Percentiles rank a stretch among this genome's conserved stretches.
Conservation (phyloP, 129 eudicot genomes). For the Calendula officinalis region DNA sequence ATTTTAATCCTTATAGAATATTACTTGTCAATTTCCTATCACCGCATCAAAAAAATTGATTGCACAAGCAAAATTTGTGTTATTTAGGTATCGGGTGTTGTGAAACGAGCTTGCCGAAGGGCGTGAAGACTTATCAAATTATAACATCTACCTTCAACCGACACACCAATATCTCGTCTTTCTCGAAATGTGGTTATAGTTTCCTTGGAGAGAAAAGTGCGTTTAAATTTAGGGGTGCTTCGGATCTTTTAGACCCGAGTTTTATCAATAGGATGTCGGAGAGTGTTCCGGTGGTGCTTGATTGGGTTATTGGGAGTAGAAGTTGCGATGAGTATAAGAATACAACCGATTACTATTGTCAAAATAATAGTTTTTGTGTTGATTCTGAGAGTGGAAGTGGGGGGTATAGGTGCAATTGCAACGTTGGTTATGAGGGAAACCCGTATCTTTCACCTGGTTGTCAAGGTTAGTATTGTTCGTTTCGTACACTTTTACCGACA, state of each 20-base stretch:
- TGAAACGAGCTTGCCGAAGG: conserved; percentile 34
- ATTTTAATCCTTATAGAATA: no score
- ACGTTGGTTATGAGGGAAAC: conserved; percentile 33
- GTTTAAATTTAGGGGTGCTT: conserved; percentile 23
- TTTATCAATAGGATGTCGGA: not conserved
- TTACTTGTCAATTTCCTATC: no score
- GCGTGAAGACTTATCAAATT: conserved; percentile 11
- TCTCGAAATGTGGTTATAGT: conserved; percentile 35
- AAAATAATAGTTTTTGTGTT: conserved; percentile 29
- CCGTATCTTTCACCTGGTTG: conserved; percentile 41
- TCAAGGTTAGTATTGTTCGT: conserved; percentile 8
- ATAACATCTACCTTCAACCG: not conserved
- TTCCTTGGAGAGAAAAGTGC: conserved; percentile 37
- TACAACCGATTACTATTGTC: conserved; percentile 22
- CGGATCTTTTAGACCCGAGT: conserved; percentile 28
- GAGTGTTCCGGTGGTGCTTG: conserved; percentile 34
- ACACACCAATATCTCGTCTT: conserved; percentile 17
- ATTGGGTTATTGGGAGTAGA: conserved; percentile 29
- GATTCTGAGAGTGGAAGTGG: conserved; percentile 24
- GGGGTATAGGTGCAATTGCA: conserved; percentile 35
- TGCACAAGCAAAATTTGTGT: no score
- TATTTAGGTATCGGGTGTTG: conserved; percentile 42
- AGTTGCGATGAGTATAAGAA: conserved; percentile 20
- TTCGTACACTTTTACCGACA: not conserved
- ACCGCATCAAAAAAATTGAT: no score